Conservation (phyloP, 1,284 basidiomycete genomes). For the Schizophyllum commune region DNA sequence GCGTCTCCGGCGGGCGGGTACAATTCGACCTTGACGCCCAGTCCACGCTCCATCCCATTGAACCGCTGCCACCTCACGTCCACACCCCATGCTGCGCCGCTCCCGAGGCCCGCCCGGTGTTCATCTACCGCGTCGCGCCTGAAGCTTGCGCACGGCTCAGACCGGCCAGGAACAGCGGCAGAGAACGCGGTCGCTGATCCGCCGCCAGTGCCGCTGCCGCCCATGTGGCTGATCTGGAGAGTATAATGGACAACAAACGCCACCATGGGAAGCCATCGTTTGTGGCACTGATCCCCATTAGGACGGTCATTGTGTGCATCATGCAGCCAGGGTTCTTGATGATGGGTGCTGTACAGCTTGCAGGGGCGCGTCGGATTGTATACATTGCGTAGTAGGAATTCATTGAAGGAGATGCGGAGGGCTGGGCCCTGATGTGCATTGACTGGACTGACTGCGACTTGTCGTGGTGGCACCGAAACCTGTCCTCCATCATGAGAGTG, state of each 20-base stretch:
- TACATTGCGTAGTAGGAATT: no score
- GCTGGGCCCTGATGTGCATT: no score
- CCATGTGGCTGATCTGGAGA: neutral
- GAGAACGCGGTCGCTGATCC: neutral
- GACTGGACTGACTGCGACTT: no score
- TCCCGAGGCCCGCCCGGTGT: no score
- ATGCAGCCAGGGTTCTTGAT: neutral
- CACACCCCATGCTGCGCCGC: neutral
- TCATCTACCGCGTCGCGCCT: neutral
- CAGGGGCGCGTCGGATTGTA: no score
- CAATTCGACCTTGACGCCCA: neutral
- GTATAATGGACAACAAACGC: neutral
- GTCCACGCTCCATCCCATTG: neutral
- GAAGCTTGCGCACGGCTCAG: neutral
- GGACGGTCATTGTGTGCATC: neutral
- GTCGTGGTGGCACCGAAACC: no score
- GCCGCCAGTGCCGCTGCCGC: neutral
- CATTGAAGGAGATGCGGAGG: no score
- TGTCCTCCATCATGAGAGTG: no score
- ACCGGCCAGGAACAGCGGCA: neutral
- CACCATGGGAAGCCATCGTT: neutral
- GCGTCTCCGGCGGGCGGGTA: neutral
- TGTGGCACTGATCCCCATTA: neutral
- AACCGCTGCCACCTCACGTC: neutral
- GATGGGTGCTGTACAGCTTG: neutral